phyloP scores from a whole-genome alignment of 257 asterid species.

The Agastache rugosa region DNA sequence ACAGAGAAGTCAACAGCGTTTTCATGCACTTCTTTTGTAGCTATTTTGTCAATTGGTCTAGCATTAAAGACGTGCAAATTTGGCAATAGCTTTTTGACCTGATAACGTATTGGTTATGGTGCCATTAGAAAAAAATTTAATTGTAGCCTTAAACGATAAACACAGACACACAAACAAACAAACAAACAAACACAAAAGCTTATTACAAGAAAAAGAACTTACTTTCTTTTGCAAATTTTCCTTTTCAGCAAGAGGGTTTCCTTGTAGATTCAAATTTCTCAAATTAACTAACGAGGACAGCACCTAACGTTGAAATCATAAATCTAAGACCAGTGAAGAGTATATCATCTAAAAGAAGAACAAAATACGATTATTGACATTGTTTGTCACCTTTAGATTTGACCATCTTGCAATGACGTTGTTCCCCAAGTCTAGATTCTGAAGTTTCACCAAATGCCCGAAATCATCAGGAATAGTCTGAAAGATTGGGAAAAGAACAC shows the following conservation, averaged over 20 bases:
- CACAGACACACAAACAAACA: background rate
- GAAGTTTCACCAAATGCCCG: conserved; percentile 64
- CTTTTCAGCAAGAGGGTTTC: conserved; percentile 84
- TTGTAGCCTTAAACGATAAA: background rate
- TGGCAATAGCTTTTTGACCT: conserved; percentile 77
- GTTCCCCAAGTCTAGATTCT: conserved; percentile 88
- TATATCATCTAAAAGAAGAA: conserved; percentile 2
- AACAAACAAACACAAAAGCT: background rate
- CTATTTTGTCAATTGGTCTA: conserved; percentile 57
- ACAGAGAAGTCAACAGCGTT: conserved; percentile 34
- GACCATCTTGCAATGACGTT: conserved; percentile 69
- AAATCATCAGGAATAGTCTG: conserved; percentile 78
- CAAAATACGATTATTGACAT: conserved; percentile 18
- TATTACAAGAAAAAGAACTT: conserved; percentile 30
- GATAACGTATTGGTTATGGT: conserved; percentile 38
- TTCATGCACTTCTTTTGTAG: conserved; percentile 49
- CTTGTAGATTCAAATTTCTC: conserved; percentile 85
- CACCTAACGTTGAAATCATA: conserved; percentile 53
- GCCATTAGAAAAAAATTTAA: conserved; percentile 32
- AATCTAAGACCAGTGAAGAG: conserved; percentile 33
- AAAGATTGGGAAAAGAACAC: conserved; percentile 27
- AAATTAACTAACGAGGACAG: conserved; percentile 67
- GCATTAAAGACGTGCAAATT: conserved; percentile 66
- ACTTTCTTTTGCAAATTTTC: conserved; percentile 72
- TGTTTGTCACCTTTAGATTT: conserved; percentile 64